Conservation (phyloP, 179 eudicot genomes). For the Silene vulgaris region DNA sequence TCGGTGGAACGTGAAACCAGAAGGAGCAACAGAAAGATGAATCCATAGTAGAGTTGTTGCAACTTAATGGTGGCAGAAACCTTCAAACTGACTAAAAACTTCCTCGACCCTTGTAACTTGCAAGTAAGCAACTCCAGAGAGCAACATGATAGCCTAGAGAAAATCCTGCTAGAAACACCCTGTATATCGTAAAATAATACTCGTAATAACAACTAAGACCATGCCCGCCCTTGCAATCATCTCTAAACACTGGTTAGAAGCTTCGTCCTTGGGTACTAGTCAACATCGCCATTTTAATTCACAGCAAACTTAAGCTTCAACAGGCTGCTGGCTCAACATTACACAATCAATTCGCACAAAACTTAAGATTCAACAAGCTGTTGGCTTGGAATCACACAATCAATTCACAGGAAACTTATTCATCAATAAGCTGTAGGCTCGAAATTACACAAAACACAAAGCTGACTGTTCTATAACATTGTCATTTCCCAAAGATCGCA, state of each 20-base stretch:
- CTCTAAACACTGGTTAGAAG: conserved; percentile 10
- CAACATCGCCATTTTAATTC: background rate
- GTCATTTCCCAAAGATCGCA: background rate
- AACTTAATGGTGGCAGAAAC: conserved; percentile 1
- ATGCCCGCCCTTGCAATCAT: background rate
- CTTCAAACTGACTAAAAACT: background rate
- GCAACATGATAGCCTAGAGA: background rate
- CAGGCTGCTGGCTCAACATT: no score
- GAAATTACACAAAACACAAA: background rate
- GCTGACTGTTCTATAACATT: background rate
- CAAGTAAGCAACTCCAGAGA: background rate
- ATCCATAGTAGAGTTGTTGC: background rate
- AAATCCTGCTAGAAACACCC: conserved; percentile 3
- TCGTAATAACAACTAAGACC: background rate
- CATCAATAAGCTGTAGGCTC: background rate
- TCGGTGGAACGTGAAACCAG: background rate
- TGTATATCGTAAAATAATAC: no score
- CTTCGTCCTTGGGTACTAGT: background rate
- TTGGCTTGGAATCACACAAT: no score
- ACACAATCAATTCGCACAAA: background rate
- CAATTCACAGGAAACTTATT: background rate
- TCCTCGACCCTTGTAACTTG: background rate
- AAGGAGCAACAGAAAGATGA: conserved; percentile 5
- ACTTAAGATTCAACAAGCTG: no score
- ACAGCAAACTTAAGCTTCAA: background rate